Conservation (phyloP, 1,284 basidiomycete species). For the Caloboletus firmus region DNA sequence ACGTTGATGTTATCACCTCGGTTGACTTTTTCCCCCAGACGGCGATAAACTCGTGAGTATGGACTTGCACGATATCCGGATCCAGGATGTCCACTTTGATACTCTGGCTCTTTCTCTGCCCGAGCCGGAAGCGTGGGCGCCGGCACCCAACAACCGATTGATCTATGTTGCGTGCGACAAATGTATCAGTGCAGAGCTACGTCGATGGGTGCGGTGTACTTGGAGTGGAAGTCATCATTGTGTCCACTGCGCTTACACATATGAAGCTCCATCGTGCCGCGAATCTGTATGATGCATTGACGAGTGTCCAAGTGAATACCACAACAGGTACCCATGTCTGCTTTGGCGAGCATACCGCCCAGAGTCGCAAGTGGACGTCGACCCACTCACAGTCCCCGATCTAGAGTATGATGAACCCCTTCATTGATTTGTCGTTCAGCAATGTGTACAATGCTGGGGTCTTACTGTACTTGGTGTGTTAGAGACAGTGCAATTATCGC, state of each 20-base stretch:
- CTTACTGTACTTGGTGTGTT: background rate
- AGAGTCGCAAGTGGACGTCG: background rate
- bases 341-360: background rate
- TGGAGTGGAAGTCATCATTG: background rate
- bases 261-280: background rate
- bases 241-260: background rate
- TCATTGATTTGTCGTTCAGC: background rate
- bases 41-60: background rate
- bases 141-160: background rate
- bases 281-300: background rate
- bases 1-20: background rate
- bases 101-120: background rate
- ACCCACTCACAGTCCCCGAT: background rate
- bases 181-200: background rate
- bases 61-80: background rate
- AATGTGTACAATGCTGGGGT: background rate
- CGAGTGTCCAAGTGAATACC: background rate
- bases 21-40: background rate
- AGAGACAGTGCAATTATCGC: background rate
- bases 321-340: background rate
- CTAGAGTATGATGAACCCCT: background rate
- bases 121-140: background rate
- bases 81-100: background rate
- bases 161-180: background rate
- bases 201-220: background rate